phyloP scores from a whole-genome alignment of 2,329 filamentous ascomycete genomes.

The Cladosporium sp. region DNA sequence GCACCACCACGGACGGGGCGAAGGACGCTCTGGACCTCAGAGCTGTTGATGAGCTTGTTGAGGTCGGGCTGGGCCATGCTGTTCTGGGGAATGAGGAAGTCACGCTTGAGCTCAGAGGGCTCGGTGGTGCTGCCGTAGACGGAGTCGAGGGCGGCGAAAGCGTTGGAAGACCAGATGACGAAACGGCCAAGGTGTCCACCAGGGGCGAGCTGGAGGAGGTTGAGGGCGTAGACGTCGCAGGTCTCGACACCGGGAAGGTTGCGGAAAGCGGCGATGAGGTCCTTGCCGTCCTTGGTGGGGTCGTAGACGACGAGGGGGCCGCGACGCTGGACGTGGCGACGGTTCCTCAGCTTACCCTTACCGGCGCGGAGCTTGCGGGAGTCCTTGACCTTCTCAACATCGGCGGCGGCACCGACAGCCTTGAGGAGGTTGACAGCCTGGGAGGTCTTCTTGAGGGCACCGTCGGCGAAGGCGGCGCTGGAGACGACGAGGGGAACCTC shows the following conservation, averaged over 20 bases:
- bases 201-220: constrained; percentile 98
- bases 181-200: constrained; percentile 99
- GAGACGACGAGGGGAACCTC: constrained; percentile 97
- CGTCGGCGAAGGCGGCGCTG: constrained; percentile 81
- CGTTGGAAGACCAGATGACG: constrained; percentile 97
- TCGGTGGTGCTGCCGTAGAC: constrained; percentile 94
- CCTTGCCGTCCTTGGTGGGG: constrained; percentile 91
- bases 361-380: constrained; percentile 97
- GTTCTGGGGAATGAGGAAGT: constrained; percentile 95
- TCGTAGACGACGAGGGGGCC: constrained; percentile 98
- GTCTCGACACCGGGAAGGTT: constrained; percentile 99
- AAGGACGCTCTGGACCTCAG: constrained; percentile 95
- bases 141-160: constrained; percentile 93
- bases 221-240: constrained; percentile 86
- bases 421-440: constrained; percentile 83
- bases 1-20: constrained; percentile 86
- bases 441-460: constrained; percentile 82
- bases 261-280: constrained; percentile 91
- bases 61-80: constrained; percentile 93
- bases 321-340: constrained; percentile 95
- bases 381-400: constrained; percentile 92
- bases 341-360: constrained; percentile 98
- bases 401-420: constrained; percentile 83
- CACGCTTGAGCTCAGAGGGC: constrained; percentile 93
- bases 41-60: constrained; percentile 97